A percentile compares a stretch with the other conserved stretches of the same genome.
Evolutionary conservation across 805 yeast genomes (phyloP).

Genomic region (Candida boleticola): DNA sequence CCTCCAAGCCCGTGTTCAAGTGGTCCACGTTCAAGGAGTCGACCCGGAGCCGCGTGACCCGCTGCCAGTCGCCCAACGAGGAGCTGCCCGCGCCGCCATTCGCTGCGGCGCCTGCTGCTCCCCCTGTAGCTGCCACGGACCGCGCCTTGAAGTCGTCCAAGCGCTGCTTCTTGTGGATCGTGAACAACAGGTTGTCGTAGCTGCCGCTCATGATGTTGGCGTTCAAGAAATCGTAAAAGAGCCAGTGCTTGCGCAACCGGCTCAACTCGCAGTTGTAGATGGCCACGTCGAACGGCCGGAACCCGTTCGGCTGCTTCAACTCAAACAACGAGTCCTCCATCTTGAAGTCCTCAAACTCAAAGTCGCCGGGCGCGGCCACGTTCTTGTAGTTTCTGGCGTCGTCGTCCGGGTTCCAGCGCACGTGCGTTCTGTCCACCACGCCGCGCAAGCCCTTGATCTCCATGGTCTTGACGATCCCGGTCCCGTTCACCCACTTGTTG

Average conservation of each 20-base stretch:
- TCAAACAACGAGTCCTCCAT: conserved; percentile 86
- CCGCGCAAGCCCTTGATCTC: conserved; percentile 87
- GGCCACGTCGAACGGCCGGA: conserved; percentile 83
- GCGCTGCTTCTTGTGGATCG: conserved; percentile 77
- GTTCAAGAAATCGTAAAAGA: conserved; percentile 80
- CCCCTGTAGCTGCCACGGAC: neutral
- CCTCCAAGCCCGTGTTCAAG: conserved; percentile 82
- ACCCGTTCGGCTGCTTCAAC: conserved; percentile 73
- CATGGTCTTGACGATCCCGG: conserved; percentile 75
- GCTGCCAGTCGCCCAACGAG: conserved; percentile 19
- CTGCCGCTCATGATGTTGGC: conserved; percentile 87
- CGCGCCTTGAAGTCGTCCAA: conserved; percentile 42
- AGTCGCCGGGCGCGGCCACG: conserved; percentile 79
- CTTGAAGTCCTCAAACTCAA: conserved; percentile 79
- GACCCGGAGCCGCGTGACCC: conserved; percentile 75
- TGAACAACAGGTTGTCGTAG: conserved; percentile 89
- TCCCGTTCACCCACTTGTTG: conserved; percentile 84
- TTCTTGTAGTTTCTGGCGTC: conserved; percentile 81
- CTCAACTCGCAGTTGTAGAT: conserved; percentile 84
- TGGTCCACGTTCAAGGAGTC: conserved; percentile 88
- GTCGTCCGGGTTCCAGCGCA: conserved; percentile 76
- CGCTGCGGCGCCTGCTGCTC: conserved; percentile 5
- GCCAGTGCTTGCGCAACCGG: conserved; percentile 85
- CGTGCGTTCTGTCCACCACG: conserved; percentile 86
- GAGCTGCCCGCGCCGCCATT: conserved; percentile 5